Conservation (phyloP, 1,284 basidiomycete genomes). For the Ustilago xerochloae region DNA sequence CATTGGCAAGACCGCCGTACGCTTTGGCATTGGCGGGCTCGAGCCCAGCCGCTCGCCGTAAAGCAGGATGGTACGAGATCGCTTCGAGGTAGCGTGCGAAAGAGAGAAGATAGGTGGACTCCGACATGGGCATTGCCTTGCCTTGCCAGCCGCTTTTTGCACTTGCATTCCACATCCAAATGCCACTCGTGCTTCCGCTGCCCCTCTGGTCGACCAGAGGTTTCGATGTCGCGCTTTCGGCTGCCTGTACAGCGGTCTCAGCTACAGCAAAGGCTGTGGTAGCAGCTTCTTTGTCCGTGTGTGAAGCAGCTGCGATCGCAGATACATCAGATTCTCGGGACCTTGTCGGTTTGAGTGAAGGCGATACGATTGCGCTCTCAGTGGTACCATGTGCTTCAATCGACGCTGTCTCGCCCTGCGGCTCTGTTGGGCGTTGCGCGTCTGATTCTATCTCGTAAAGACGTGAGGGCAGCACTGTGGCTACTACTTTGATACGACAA, state of each 20-base stretch:
- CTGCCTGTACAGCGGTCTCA: conserved; percentile 50
- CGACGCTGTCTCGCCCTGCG: neutral
- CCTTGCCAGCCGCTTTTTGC: conserved; percentile 48
- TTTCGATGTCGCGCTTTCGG: conserved; percentile 33
- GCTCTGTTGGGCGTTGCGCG: neutral
- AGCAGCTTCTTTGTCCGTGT: conserved; percentile 49
- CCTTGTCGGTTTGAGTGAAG: conserved; percentile 12
- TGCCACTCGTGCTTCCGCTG: conserved; percentile 31
- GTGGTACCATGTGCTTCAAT: neutral
- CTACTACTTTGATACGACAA: conserved; percentile 44
- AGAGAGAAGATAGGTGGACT: conserved; percentile 58
- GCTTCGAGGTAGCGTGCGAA: conserved; percentile 61
- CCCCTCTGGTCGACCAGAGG: conserved; percentile 35
- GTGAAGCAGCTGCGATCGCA: conserved; percentile 49
- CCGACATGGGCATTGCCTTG: conserved; percentile 44
- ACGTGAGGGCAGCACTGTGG: conserved; percentile 34
- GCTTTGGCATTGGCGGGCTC: conserved; percentile 33
- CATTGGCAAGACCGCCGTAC: conserved; percentile 33
- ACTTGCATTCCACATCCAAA: conserved; percentile 59
- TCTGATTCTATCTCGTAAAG: conserved; percentile 16
- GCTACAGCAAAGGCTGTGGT: conserved; percentile 54
- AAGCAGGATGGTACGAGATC: conserved; percentile 53
- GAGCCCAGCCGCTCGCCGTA: conserved; percentile 40
- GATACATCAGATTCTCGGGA: conserved; percentile 47
- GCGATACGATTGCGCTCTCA: conserved; percentile 6